Conservation (phyloP, 1,284 basidiomycete genomes). For the Cutaneotrichosporon cutaneum region DNA sequence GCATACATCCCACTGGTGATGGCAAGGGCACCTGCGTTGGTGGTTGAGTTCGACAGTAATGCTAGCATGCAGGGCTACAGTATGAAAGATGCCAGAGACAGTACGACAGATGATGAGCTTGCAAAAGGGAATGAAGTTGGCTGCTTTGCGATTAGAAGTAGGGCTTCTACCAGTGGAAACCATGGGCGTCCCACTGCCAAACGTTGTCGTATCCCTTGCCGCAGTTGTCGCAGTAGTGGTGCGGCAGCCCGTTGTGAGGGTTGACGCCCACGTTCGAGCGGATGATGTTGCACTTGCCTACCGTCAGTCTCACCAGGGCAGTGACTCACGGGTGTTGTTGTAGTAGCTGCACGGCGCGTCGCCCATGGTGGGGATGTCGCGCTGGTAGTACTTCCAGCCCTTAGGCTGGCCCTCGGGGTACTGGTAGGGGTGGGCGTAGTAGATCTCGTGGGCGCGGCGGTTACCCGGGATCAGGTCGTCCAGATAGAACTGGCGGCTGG, state of each 20-base stretch:
- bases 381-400: neutral
- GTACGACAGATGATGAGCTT: neutral
- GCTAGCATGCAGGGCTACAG: neutral
- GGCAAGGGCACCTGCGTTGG: too few relatives aligned
- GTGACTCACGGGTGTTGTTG: neutral
- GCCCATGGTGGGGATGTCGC: neutral
- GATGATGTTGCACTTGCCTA: neutral
- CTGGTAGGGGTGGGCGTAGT: neutral
- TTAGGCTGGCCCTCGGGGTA: neutral
- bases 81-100: too few relatives aligned
- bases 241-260: neutral
- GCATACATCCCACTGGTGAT: too few relatives aligned
- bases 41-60: neutral
- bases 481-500: neutral
- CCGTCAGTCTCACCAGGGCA: neutral
- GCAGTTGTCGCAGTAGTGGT: neutral
- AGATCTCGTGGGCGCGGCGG: neutral
- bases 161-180: neutral
- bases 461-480: neutral
- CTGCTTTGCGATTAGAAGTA: neutral
- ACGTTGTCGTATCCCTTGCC: neutral
- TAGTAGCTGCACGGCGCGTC: neutral
- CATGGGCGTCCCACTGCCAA: neutral
- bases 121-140: neutral
- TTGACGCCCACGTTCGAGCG: neutral